phyloP scores from a whole-genome alignment of 352 stramenopile species.

The Phytophthora constricta region DNA sequence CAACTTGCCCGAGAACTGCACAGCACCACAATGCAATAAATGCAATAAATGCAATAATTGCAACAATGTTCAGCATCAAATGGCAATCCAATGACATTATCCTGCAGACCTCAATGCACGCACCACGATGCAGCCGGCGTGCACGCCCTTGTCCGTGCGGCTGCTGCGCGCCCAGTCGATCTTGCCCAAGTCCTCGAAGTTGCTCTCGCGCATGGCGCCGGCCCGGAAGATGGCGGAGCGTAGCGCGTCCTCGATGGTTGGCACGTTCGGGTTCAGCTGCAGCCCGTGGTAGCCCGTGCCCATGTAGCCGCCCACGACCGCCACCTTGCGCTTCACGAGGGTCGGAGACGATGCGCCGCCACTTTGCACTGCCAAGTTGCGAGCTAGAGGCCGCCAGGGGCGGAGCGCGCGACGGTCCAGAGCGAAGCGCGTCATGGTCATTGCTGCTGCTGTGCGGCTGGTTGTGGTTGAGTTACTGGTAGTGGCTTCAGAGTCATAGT shows the following conservation, averaged over 20 bases:
- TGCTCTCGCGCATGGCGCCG: slow-evolving; percentile 88
- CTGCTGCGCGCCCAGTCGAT: slow-evolving; percentile 92
- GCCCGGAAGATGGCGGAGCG: slow-evolving; percentile 78
- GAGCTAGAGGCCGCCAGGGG: slow-evolving; percentile 8
- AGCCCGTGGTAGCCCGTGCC: slow-evolving; percentile 82
- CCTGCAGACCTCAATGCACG: slow-evolving; percentile 38
- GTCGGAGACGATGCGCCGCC: slow-evolving; percentile 17
- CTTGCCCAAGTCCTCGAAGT: slow-evolving; percentile 88
- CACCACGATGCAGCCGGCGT: slow-evolving; percentile 90
- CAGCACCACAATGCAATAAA: no score
- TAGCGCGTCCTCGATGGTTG: slow-evolving; percentile 87
- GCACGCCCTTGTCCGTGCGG: slow-evolving; percentile 93
- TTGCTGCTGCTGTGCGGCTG: neutral
- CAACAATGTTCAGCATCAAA: neutral
- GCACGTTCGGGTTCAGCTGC: slow-evolving; percentile 80
- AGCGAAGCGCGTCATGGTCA: slow-evolving; percentile 37
- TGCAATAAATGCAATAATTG: slow-evolving; percentile 4
- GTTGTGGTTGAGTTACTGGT: neutral
- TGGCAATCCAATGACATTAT: neutral
- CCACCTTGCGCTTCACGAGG: slow-evolving; percentile 89
- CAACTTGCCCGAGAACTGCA: slow-evolving; percentile 88
- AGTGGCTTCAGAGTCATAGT: no score
- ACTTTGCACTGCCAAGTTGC: slow-evolving; percentile 10
- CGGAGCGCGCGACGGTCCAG: slow-evolving; percentile 21
- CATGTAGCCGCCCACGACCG: slow-evolving; percentile 85